Conservation (phyloP, 805 yeast species). For the Candida suzukii region DNA sequence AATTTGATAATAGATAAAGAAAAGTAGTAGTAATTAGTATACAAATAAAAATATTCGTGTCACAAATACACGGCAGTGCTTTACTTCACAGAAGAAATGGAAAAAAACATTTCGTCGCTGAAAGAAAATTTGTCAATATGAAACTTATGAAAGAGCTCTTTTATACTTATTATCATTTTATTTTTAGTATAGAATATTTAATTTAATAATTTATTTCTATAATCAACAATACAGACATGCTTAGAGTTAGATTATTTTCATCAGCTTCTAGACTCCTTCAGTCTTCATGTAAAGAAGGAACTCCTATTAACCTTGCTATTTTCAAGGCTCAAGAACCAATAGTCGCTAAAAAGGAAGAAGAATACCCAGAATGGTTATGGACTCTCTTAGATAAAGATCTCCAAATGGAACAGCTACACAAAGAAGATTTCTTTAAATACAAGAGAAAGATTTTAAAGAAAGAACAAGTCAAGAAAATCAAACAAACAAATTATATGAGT, state of each 20-base stretch:
- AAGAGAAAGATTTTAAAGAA: constrained; percentile 68
- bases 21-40: too few relatives aligned
- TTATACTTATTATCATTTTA: too few relatives aligned
- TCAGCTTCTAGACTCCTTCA: constrained; percentile 12
- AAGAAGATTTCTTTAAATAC: constrained; percentile 50
- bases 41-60: too few relatives aligned
- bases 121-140: too few relatives aligned
- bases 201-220: too few relatives aligned
- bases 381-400: constrained; percentile 60
- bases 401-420: constrained; percentile 47
- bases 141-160: too few relatives aligned
- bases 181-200: too few relatives aligned
- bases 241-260: background rate
- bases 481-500: constrained; percentile 70
- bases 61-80: background rate
- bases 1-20: too few relatives aligned
- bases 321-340: constrained; percentile 81
- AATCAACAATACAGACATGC: background rate
- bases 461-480: constrained; percentile 62
- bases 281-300: constrained; percentile 65
- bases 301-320: constrained; percentile 63
- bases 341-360: constrained; percentile 77
- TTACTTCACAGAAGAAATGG: too few relatives aligned
- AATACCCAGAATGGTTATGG: constrained; percentile 97
- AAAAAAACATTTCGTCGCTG: too few relatives aligned